A percentile compares a stretch with the other conserved stretches of the same genome.
Evolutionary conservation across 1,139 yeast genomes (phyloP).

Genomic region (Spencermartinsiella ligniputridi): DNA sequence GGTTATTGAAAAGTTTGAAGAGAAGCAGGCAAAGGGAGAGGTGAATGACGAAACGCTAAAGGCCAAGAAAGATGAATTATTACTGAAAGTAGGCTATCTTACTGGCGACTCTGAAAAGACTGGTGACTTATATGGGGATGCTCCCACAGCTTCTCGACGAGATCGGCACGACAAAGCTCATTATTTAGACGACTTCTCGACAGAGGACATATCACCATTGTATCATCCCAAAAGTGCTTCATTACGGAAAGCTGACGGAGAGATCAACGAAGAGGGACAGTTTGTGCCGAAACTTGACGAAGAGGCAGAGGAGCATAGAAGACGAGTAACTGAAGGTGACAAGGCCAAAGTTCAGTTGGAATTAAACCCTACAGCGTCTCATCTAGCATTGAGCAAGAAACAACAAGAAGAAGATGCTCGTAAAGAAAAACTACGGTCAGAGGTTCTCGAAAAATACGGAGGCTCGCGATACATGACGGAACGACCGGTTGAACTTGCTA

Average conservation of each 20-base stretch:
- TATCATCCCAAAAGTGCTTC: slow-evolving; percentile 59
- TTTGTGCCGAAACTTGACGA: slow-evolving; percentile 52
- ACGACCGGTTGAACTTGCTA: slow-evolving; percentile 27
- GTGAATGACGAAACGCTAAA: slow-evolving; percentile 14
- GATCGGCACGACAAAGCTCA: slow-evolving; percentile 52
- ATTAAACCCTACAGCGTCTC: slow-evolving; percentile 58
- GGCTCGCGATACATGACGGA: slow-evolving; percentile 24
- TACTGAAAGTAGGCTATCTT: slow-evolving; percentile 9
- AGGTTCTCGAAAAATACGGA: slow-evolving; percentile 40
- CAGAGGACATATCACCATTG: slow-evolving; percentile 24
- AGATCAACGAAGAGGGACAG: slow-evolving; percentile 45
- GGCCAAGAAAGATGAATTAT: slow-evolving; percentile 10
- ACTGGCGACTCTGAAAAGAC: neutral
- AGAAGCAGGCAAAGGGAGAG: slow-evolving; percentile 18
- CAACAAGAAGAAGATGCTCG: slow-evolving; percentile 31
- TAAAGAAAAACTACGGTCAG: slow-evolving; percentile 30
- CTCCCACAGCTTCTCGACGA: slow-evolving; percentile 34
- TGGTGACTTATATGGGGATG: slow-evolving; percentile 4
- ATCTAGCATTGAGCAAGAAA: slow-evolving; percentile 42
- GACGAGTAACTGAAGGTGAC: slow-evolving; percentile 53
- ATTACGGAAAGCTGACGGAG: slow-evolving; percentile 34
- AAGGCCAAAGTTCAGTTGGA: slow-evolving; percentile 46
- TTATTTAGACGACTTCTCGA: slow-evolving; percentile 41
- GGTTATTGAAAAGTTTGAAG: slow-evolving; percentile 46
- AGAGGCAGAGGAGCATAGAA: slow-evolving; percentile 48